Conservation (phyloP, 305 asterid species). For the Solanum hybrid region DNA sequence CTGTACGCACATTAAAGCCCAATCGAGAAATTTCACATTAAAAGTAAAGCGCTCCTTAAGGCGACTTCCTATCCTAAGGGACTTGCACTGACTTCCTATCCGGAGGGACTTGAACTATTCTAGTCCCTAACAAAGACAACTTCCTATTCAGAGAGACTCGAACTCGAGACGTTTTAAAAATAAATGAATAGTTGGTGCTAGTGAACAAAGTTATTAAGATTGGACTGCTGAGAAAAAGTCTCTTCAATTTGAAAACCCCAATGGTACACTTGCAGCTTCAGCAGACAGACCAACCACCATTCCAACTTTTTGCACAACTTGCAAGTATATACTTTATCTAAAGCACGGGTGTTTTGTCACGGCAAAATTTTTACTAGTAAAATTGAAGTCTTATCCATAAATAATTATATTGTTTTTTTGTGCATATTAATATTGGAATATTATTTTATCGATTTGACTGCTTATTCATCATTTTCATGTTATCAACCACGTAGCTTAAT, state of each 20-base stretch:
- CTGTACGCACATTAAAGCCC: accelerated
- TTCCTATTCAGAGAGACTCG: neutral
- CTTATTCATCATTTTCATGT: neutral
- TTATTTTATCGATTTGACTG: neutral
- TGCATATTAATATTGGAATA: neutral
- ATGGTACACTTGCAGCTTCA: neutral
- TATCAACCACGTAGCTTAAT: neutral
- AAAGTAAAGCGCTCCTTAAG: neutral
- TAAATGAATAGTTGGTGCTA: neutral
- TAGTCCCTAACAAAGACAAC: too few relatives aligned
- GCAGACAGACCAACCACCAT: neutral
- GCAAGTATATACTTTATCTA: neutral
- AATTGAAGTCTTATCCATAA: neutral
- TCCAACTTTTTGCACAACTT: neutral
- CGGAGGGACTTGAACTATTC: neutral
- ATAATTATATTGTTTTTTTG: neutral
- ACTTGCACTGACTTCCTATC: neutral
- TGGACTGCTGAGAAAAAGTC: neutral
- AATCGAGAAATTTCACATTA: too few relatives aligned
- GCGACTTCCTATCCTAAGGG: neutral
- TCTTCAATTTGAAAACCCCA: neutral
- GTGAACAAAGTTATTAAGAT: neutral
- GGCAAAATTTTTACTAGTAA: neutral
- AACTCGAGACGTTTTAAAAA: neutral
- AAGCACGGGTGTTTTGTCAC: neutral